Conservation (phyloP, 495 filamentous ascomycete genomes). For the Bacidia rubella region DNA sequence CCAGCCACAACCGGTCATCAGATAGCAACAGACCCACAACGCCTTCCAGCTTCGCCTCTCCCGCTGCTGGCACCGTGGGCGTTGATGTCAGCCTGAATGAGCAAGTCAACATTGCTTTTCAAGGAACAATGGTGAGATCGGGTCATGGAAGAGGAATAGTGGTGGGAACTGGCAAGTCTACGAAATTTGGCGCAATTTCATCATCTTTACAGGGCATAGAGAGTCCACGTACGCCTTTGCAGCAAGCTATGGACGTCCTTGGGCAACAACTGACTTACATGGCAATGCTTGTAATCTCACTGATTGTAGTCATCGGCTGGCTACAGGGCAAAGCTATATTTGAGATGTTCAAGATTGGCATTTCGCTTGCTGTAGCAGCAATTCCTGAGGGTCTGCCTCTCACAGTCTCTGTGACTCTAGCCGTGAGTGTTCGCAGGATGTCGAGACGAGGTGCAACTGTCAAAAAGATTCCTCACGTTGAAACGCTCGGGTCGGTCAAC, state of each 20-base stretch:
- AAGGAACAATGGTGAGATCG: slow-evolving; percentile 92
- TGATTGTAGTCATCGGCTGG: slow-evolving; percentile 82
- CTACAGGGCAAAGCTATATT: slow-evolving; percentile 78
- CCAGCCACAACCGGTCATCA: slow-evolving; percentile 8
- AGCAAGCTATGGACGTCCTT: slow-evolving; percentile 91
- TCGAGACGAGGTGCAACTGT: slow-evolving; percentile 88
- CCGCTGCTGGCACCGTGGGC: slow-evolving; percentile 48
- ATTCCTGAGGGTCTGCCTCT: slow-evolving; percentile 96
- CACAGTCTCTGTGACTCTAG: slow-evolving; percentile 93
- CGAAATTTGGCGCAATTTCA: slow-evolving; percentile 94
- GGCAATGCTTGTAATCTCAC: slow-evolving; percentile 84
- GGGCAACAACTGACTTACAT: slow-evolving; percentile 90
- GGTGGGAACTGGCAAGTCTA: slow-evolving; percentile 81
- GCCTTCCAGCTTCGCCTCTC: slow-evolving; percentile 43
- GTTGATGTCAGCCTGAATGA: slow-evolving; percentile 52
- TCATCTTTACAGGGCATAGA: slow-evolving; percentile 86
- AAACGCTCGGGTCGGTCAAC: slow-evolving; percentile 95
- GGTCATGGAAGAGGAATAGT: slow-evolving; percentile 95
- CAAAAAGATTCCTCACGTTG: slow-evolving; percentile 85
- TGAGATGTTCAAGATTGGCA: slow-evolving; percentile 95
- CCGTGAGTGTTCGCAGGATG: slow-evolving; percentile 90
- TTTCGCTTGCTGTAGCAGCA: slow-evolving; percentile 90
- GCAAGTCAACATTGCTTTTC: slow-evolving; percentile 82
- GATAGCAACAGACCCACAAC: slow-evolving; percentile 33
- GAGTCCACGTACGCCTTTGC: slow-evolving; percentile 82